phyloP scores from a whole-genome alignment of 805 yeast genomes.

The Starmerella ratchasimensis region DNA sequence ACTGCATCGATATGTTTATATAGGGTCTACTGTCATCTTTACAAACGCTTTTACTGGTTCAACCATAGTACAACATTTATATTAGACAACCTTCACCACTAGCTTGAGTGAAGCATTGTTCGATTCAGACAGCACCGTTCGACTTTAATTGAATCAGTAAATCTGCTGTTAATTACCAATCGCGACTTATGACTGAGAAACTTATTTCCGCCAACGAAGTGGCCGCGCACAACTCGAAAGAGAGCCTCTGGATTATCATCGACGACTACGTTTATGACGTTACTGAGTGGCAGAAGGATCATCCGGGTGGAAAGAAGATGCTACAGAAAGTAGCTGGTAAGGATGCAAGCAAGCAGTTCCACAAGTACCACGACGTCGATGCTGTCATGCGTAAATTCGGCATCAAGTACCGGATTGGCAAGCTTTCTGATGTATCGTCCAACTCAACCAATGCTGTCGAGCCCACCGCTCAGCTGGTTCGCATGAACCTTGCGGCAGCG shows the following conservation, averaged over 20 bases:
- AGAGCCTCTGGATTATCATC: constrained; percentile 73
- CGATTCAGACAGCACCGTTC: too few species aligned
- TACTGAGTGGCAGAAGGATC: constrained; percentile 54
- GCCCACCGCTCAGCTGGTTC: neutral
- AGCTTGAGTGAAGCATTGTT: too few species aligned
- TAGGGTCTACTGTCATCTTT: too few species aligned
- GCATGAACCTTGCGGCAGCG: neutral
- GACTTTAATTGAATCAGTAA: too few species aligned
- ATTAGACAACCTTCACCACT: too few species aligned
- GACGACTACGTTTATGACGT: constrained; percentile 71
- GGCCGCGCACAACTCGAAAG: constrained; percentile 55
- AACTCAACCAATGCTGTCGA: constrained; percentile 2
- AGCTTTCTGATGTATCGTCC: constrained; percentile 12
- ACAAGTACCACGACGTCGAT: constrained; percentile 33
- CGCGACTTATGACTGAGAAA: constrained; percentile 12
- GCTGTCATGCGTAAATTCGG: constrained; percentile 27
- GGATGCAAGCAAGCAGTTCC: constrained; percentile 58
- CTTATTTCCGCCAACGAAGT: constrained; percentile 34
- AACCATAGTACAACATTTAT: neutral
- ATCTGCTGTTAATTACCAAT: too few species aligned
- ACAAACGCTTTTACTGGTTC: too few species aligned
- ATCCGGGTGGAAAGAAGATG: constrained; percentile 72
- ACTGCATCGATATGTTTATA: neutral
- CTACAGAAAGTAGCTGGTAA: constrained; percentile 66
- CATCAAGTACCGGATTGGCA: constrained; percentile 26